phyloP scores from a whole-genome alignment of 495 filamentous ascomycete species.

The Podospora sp. region DNA sequence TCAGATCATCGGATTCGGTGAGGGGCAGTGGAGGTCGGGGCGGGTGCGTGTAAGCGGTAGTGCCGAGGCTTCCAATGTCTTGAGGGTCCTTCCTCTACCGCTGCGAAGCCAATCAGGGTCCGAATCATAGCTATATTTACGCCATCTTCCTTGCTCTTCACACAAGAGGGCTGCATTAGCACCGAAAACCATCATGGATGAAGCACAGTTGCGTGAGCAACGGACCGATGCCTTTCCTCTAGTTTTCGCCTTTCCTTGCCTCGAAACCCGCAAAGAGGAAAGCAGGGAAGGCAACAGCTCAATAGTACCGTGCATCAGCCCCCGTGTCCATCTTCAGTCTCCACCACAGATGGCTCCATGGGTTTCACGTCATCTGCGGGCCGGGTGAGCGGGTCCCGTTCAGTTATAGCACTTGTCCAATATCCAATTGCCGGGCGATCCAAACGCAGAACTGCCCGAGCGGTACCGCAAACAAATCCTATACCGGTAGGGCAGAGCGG shows the following conservation, averaged over 20 bases:
- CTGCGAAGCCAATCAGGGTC: neutral
- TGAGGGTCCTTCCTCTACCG: neutral
- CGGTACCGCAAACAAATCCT: conserved; percentile 8
- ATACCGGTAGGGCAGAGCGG: conserved; percentile 29
- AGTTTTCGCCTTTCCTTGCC: neutral
- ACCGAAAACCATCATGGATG: neutral
- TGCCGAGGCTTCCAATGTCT: neutral
- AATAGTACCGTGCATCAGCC: conserved; percentile 1
- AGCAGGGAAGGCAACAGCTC: neutral
- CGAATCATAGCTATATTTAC: neutral
- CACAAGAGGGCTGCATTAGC: too few species aligned
- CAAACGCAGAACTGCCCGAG: conserved; percentile 14
- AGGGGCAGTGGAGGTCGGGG: neutral
- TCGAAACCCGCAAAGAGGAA: neutral
- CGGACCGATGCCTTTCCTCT: neutral
- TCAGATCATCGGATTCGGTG: too few species aligned
- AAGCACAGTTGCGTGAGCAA: neutral
- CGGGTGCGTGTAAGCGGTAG: neutral
- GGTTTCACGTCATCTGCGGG: neutral
- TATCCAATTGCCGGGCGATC: conserved; percentile 16
- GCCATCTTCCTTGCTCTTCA: neutral
- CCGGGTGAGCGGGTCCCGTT: neutral
- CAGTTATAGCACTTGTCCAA: neutral
- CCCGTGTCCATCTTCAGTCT: too few species aligned
- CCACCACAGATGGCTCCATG: too few species aligned